Percentiles rank a stretch among this genome's conserved stretches.
These are phyloP conservation scores for Chlamydomonas asymmetrica DNA, from an alignment of 139 green algal genomes.

Conservation along the genomic window DNA sequence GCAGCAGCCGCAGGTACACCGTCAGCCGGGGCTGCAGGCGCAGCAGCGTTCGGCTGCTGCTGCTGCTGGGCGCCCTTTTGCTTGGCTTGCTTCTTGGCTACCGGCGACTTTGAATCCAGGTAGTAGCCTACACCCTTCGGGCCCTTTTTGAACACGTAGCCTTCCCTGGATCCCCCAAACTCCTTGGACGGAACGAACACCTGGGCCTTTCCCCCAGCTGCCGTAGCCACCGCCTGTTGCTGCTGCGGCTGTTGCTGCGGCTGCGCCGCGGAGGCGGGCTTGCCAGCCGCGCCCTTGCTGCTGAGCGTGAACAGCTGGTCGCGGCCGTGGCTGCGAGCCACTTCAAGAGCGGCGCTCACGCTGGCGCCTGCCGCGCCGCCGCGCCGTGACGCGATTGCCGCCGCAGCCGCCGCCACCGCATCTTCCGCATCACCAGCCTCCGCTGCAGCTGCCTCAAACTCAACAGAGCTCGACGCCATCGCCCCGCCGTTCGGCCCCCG, in stretches of 20 bases:
- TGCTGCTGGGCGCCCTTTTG: slow-evolving; percentile 14
- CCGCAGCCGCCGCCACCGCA: not conserved
- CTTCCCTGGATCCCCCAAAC: slow-evolving; percentile 51
- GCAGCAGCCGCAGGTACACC: slow-evolving; percentile 2
- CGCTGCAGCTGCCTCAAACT: slow-evolving; percentile 10
- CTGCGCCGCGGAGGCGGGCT: slow-evolving; percentile 8
- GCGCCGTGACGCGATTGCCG: too few species aligned
- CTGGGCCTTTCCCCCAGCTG: not conserved
- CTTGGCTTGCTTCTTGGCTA: not conserved
- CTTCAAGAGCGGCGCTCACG: not conserved
- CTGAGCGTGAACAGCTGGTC: too few species aligned
- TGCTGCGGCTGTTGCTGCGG: not conserved
- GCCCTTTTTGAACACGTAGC: slow-evolving; percentile 68
- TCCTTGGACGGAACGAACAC: slow-evolving; percentile 38
- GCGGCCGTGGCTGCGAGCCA: too few species aligned
- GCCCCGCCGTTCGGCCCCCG: slow-evolving; percentile 1
- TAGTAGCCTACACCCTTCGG: slow-evolving; percentile 75
- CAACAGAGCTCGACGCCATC: slow-evolving; percentile 1
- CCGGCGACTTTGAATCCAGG: slow-evolving; percentile 20
- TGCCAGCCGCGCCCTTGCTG: slow-evolving; percentile 6
- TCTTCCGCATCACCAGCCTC: not conserved
- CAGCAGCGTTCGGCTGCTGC: slow-evolving; percentile 3
- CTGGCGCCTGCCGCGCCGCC: not conserved
- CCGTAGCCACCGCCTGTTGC: not conserved
- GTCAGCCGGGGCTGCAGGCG: slow-evolving; percentile 11